Evolutionary conservation across 1,284 basidiomycete species (phyloP), one percentile per base, ranked within the genome.

Genomic region (Takashimella koratensis): DNA sequence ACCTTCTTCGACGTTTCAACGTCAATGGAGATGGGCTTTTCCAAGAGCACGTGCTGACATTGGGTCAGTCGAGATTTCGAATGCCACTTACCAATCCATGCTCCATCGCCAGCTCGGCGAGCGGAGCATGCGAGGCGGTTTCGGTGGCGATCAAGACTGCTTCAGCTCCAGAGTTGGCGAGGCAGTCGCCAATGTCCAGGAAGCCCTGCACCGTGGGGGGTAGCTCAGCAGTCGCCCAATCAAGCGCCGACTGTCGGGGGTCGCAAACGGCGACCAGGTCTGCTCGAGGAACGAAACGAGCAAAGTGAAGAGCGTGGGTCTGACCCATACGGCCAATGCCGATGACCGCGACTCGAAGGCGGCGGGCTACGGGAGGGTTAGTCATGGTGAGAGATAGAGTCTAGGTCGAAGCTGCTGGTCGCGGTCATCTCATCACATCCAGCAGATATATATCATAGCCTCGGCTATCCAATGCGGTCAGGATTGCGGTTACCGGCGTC

Each of bases 81-180:
- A 8, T 36, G 10, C 30, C 19, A 51, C 53, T 45, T 30, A 63
- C 60, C 51, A 60, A 45, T 11, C 64, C 66, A 10, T 51, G 41
- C 22, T 57, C 47, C 19, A 66, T 23, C 5, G 64, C 54, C 23
- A 52, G 43, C 19, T 63, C 42, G 26, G 51, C 52, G 11, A 68
- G 45, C 13, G 53, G 42, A 2, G 60, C 64, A 42, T 68, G 66
- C 13, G 42, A 22, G 2, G 54, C 43, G 4, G 65, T 67, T 22
- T 53, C 56, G 20, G 62, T 66, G 3, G 65, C 54, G 22, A 67
- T 64, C 30, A 65, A 22, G 11, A 66, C 59, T 4, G 64, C 65
- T 23, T 67, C 55, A 3, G 53, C 21, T 3, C 50, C 56, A 16
- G 48, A 45, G 24, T 57, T 25, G 22, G 24, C 45, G 46, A 62